phyloP scores from a whole-genome alignment of 768 basidiomycete species.

The Paxillus rubicundulus region DNA sequence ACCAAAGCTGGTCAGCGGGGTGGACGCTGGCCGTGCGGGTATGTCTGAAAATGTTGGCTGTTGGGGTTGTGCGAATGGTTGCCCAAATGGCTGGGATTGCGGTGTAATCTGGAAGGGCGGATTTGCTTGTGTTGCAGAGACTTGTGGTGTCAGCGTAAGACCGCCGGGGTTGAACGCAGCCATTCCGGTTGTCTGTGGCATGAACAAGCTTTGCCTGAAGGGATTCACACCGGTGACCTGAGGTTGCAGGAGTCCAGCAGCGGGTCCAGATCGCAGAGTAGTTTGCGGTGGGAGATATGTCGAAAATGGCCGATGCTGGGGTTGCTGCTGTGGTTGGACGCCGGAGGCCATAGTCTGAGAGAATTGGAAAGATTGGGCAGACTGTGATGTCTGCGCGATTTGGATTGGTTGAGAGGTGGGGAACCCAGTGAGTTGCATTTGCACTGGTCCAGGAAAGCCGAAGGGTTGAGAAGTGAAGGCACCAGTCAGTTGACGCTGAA shows the following conservation, averaged over 20 bases:
- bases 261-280: slow-evolving; percentile 43
- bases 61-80: slow-evolving; percentile 9
- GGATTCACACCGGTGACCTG: slow-evolving; percentile 69
- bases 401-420: slow-evolving; percentile 42
- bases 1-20: slow-evolving; percentile 53
- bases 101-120: slow-evolving; percentile 9
- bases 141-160: slow-evolving; percentile 11
- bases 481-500: slow-evolving; percentile 52
- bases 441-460: slow-evolving; percentile 37
- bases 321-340: slow-evolving; percentile 35
- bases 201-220: slow-evolving; percentile 76
- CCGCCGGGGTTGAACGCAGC: slow-evolving; percentile 40
- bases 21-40: slow-evolving; percentile 67
- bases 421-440: slow-evolving; percentile 60
- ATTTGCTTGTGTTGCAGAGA: slow-evolving; percentile 6
- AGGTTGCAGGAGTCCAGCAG: slow-evolving; percentile 49
- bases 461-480: slow-evolving; percentile 45
- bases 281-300: slow-evolving; percentile 55
- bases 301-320: slow-evolving; percentile 53
- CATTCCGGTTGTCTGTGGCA: slow-evolving; percentile 62
- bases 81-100: slow-evolving; percentile 15
- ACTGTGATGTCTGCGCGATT: slow-evolving; percentile 25
- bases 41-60: slow-evolving; percentile 20
- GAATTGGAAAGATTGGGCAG: slow-evolving; percentile 7
- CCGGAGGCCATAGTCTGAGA: slow-evolving; percentile 21